phyloP scores from a whole-genome alignment of 208 protist species.

The Trypanosomatidae sp. region DNA sequence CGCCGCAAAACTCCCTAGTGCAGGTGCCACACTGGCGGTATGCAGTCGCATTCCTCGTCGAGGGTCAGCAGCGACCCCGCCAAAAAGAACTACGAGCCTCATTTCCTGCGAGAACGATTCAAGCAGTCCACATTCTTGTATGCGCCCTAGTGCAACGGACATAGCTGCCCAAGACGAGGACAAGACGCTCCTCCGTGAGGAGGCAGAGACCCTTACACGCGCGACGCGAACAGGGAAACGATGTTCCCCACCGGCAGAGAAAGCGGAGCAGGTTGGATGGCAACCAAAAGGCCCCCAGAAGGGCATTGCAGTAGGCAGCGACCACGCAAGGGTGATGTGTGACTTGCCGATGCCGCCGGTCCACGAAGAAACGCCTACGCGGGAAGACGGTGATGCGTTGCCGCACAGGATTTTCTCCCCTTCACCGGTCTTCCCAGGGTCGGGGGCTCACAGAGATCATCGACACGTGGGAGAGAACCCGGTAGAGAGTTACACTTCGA shows the following conservation, averaged over 20 bases:
- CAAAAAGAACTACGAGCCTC: neutral
- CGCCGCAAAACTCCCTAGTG: neutral
- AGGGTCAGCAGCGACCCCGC: no score
- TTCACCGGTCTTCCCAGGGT: neutral
- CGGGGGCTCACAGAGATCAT: neutral
- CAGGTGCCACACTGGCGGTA: neutral
- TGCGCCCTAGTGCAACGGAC: neutral
- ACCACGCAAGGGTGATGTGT: neutral
- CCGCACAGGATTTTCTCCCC: neutral
- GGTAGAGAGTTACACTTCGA: neutral
- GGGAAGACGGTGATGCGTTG: neutral
- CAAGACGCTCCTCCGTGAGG: neutral
- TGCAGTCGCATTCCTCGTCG: neutral
- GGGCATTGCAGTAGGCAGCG: no score
- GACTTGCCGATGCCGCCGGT: neutral
- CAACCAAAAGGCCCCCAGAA: no score
- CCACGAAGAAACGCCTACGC: neutral
- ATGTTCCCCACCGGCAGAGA: neutral
- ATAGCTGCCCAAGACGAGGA: constrained; percentile 6
- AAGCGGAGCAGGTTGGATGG: no score
- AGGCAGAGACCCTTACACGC: neutral
- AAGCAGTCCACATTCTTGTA: neutral
- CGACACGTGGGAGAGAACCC: neutral
- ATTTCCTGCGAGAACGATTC: neutral
- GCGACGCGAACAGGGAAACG: neutral